Percentiles rank a stretch among this genome's conserved stretches.
Conservation (phyloP, 768 basidiomycete genomes). For the Rhodotorula taiwanensis region DNA sequence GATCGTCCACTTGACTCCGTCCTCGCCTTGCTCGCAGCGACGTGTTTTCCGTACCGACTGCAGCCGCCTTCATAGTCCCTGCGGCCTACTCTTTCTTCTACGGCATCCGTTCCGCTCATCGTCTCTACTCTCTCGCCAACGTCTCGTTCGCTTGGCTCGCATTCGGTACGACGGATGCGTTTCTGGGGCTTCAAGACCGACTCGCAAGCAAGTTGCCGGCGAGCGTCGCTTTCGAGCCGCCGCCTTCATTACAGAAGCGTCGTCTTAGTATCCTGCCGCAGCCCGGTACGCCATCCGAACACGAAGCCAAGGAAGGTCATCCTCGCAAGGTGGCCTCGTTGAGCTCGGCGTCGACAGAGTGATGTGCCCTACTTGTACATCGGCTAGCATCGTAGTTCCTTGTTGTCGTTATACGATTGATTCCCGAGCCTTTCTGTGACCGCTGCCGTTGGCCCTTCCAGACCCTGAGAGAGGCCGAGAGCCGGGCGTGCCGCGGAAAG, state of each 20-base stretch:
- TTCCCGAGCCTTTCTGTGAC: no score
- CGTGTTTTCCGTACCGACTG: not conserved
- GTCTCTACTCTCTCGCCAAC: slow-evolving; percentile 60
- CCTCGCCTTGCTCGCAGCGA: not conserved
- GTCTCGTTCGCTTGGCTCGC: slow-evolving; percentile 44
- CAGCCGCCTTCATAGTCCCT: slow-evolving; percentile 41
- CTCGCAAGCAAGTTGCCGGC: no score
- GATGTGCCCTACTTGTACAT: not conserved
- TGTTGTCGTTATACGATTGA: no score
- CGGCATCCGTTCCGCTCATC: slow-evolving; percentile 62
- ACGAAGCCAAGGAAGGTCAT: not conserved
- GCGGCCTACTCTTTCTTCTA: slow-evolving; percentile 56
- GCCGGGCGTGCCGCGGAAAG: no score
- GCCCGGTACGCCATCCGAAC: not conserved
- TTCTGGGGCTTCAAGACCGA: not conserved
- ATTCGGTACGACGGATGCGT: slow-evolving; percentile 41
- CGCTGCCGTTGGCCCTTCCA: no score
- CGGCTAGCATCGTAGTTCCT: no score
- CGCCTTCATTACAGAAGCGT: not conserved
- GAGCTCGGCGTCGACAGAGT: not conserved
- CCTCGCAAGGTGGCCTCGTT: not conserved
- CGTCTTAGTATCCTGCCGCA: not conserved
- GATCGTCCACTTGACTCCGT: not conserved
- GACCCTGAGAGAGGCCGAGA: no score
- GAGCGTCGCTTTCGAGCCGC: no score